Evolutionary conservation across 2,329 filamentous ascomycete genomes (phyloP).

Genomic region (Chaetothyriales sp.): DNA sequence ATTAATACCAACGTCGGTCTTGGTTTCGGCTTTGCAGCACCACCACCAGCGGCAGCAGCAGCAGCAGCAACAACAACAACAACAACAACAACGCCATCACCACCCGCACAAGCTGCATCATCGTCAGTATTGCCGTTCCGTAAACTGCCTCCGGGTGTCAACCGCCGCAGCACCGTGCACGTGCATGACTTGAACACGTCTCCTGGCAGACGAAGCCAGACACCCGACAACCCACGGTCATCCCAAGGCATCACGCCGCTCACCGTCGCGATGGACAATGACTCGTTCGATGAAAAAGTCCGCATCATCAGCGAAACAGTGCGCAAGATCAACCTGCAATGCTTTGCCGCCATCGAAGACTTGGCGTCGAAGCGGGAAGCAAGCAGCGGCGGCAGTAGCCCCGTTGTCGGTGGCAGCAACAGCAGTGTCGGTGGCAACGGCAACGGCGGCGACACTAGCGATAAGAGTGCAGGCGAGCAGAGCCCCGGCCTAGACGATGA

Average conservation of each 20-base stretch:
- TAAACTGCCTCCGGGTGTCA: background rate
- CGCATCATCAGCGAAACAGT: constrained; percentile 97
- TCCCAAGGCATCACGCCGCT: constrained; percentile 25
- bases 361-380: constrained; percentile 19
- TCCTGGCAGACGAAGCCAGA: constrained; percentile 22
- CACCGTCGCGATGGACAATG: constrained; percentile 37
- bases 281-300: constrained; percentile 85
- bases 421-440: background rate
- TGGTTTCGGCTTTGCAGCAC: background rate
- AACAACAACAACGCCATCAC: background rate
- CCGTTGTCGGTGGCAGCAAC: background rate
- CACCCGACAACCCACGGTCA: constrained; percentile 1
- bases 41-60: background rate
- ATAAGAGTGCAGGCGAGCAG: background rate
- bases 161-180: background rate
- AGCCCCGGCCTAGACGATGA: background rate
- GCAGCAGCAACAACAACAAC: background rate
- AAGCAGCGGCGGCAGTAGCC: background rate
- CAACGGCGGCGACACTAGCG: background rate
- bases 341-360: constrained; percentile 87
- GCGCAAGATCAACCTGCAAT: constrained; percentile 95
- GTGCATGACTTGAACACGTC: constrained; percentile 34
- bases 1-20: background rate
- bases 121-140: constrained; percentile 23
- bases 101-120: constrained; percentile 20